phyloP scores from a whole-genome alignment of 768 basidiomycete species.

The Mycena epipterygia region DNA sequence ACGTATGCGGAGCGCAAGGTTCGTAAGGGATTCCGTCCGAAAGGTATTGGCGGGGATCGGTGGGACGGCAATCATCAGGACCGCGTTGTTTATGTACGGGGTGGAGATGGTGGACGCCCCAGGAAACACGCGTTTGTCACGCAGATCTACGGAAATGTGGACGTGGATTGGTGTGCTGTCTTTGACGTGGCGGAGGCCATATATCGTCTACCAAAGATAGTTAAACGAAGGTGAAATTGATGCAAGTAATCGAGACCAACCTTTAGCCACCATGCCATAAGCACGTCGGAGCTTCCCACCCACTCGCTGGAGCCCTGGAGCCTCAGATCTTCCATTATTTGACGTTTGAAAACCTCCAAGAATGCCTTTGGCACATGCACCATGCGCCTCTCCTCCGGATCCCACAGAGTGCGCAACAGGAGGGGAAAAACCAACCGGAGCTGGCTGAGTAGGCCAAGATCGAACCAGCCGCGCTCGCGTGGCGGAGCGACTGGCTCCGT shows the following conservation, averaged over 20 bases:
- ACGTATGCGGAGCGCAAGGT: not conserved
- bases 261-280: slow-evolving; percentile 25
- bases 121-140: not conserved
- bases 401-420: not conserved
- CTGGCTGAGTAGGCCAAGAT: not conserved
- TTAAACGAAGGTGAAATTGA: not conserved
- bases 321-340: slow-evolving; percentile 17
- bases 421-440: not conserved
- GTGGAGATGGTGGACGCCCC: not conserved
- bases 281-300: slow-evolving; percentile 22
- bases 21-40: not conserved
- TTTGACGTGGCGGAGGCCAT: not conserved
- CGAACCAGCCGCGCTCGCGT: not conserved
- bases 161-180: not conserved
- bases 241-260: not conserved
- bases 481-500: not conserved
- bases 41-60: not conserved
- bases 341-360: not conserved
- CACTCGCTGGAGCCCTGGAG: slow-evolving; percentile 1
- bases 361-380: slow-evolving; percentile 22
- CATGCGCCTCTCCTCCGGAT: not conserved
- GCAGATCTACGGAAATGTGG: not conserved
- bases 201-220: not conserved
- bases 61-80: not conserved
- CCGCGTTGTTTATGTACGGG: not conserved